phyloP scores from a whole-genome alignment of 2,329 filamentous ascomycete species.

The Trichoderma sp. region DNA sequence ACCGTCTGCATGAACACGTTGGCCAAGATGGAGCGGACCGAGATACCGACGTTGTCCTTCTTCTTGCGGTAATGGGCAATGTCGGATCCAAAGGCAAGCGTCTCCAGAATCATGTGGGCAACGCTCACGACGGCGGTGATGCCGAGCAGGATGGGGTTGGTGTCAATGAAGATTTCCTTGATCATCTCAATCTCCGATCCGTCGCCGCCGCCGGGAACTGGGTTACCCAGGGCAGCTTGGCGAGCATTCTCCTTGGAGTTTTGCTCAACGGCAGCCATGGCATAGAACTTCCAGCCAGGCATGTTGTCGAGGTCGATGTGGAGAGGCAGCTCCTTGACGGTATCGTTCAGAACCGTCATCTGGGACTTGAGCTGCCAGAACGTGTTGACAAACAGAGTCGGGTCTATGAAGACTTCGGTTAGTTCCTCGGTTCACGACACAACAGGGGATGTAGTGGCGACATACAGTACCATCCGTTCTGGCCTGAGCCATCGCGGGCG shows the following conservation, averaged over 20 bases:
- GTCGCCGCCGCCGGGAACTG: conserved; percentile 77
- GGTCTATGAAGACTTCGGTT: conserved; percentile 49
- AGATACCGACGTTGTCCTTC: conserved; percentile 98
- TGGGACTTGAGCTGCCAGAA: conserved; percentile 95
- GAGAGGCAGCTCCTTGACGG: conserved; percentile 77
- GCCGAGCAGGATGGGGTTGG: conserved; percentile 85
- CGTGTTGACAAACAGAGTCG: conserved; percentile 87
- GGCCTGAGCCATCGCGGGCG: conserved; percentile 78
- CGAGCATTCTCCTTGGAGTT: conserved; percentile 81
- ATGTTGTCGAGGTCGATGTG: conserved; percentile 83
- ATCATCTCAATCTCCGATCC: conserved; percentile 95
- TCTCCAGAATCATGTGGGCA: conserved; percentile 92
- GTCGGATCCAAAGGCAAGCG: conserved; percentile 94
- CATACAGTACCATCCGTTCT: conserved; percentile 86
- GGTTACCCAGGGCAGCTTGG: conserved; percentile 73
- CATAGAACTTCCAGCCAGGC: conserved; percentile 84
- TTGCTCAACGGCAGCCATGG: conserved; percentile 82
- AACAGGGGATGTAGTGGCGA: conserved; percentile 25
- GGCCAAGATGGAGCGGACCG: conserved; percentile 90
- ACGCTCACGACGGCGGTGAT: conserved; percentile 84
- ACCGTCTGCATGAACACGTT: conserved; percentile 97
- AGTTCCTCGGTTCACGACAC: not conserved
- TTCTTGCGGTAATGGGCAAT: conserved; percentile 99
- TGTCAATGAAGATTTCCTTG: conserved; percentile 93
- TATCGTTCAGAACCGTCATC: conserved; percentile 90